Evolutionary conservation across 345 rosid genomes (phyloP), one percentile per base, ranked within the genome.

Genomic region (Murraya koenigii): DNA sequence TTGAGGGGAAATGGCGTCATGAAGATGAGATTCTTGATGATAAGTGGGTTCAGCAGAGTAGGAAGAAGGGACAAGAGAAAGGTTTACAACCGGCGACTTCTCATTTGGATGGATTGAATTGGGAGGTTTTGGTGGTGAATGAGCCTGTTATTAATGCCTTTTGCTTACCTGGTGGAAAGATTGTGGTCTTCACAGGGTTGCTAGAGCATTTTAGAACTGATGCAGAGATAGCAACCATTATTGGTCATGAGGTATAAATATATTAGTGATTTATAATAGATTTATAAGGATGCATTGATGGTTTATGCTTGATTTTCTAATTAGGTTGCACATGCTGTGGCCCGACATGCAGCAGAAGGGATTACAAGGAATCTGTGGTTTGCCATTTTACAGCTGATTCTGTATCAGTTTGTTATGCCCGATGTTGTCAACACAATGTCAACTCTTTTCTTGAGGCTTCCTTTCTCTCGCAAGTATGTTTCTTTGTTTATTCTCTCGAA

Each of bases 251-350:
- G 97, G 99, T 94, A 84, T 64, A 8, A 11, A 10, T 52, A 39
- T 32, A 1, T 65, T 72, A 35, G 19, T 10, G n/a, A 14, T 28
- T 30, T 54, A 41, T 25, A 41, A 11, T 71, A 17, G 32, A 23
- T 25, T 74, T 41, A 64, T 32, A 33, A 41, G 69, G 69, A 22
- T 65, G 9, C 7, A 10, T 35, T 64, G 41, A 33, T 15, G 41
- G 5, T 69, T 30, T 77, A 39, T 84, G 74, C 65, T 70, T 78
- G 56, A 59, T 58, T 75, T 66, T 77, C 49, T 19, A 41, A 69
- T 54, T 84, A 96, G 99, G 92, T 96, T 77, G 99, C 89, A 23
- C 98, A 94, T 89, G 95, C 91, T 2, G 97, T 96, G 80, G 98
- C 95, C 10, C 82, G 98, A 81, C 99, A 96, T 86, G 68, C 72